These are phyloP conservation scores for Globisporangium acanthophoron DNA, from an alignment of 352 stramenopile genomes.

Conservation along the genomic window DNA sequence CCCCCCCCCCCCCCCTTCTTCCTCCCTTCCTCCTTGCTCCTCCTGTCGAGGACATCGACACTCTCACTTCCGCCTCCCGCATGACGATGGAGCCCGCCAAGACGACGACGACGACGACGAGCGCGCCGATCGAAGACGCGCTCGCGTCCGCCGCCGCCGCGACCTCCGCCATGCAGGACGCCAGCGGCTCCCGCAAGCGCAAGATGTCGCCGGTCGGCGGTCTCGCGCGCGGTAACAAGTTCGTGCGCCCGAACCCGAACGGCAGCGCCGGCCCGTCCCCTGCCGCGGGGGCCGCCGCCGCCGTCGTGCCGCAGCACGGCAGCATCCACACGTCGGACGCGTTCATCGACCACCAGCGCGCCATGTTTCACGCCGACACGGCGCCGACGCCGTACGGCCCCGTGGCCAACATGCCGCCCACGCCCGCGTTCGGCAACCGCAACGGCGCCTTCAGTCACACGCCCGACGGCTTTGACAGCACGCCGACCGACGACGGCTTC, in stretches of 20 bases:
- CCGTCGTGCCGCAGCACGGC: slow-evolving; percentile 26
- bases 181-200: slow-evolving; percentile 48
- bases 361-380: slow-evolving; percentile 63
- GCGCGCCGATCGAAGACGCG: slow-evolving; percentile 9
- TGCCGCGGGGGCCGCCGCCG: slow-evolving; percentile 6
- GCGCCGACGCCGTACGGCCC: slow-evolving; percentile 78
- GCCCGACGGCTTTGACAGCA: slow-evolving; percentile 63
- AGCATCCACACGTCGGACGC: slow-evolving; percentile 54
- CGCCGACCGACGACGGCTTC: slow-evolving; percentile 38
- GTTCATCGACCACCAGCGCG: slow-evolving; percentile 77
- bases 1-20: background rate
- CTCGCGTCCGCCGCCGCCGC: slow-evolving; percentile 2
- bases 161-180: slow-evolving; percentile 9
- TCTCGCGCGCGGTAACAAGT: slow-evolving; percentile 47
- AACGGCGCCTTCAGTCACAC: slow-evolving; percentile 51
- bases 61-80: too few species aligned
- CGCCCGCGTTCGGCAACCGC: slow-evolving; percentile 66
- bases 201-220: slow-evolving; percentile 45
- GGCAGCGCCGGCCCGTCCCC: background rate
- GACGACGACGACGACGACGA: background rate
- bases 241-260: slow-evolving; percentile 30
- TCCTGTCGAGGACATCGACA: too few species aligned
- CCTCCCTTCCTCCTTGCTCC: background rate
- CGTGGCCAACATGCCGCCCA: slow-evolving; percentile 76
- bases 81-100: slow-evolving; percentile 3